Evolutionary conservation across 164 flowering plant species (phyloP).

Genomic region (Cinnamomum chago): DNA sequence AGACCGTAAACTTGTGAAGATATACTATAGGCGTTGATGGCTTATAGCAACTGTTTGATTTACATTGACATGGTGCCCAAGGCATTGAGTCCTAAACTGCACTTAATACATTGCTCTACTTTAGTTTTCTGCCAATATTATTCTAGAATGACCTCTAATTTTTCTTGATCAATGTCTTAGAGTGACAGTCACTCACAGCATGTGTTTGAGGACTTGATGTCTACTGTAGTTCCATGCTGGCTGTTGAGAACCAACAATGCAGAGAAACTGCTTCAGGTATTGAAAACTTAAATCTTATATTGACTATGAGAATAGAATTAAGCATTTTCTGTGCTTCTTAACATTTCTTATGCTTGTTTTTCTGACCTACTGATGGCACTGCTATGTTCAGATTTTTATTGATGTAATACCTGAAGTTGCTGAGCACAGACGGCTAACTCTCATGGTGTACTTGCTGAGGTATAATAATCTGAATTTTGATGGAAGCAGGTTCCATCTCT

Average conservation of each 20-base stretch:
- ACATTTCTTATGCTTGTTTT: not conserved
- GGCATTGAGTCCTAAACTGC: not conserved
- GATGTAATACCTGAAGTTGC: conserved; percentile 67
- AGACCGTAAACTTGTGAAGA: too few relatives aligned
- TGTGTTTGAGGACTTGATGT: conserved; percentile 74
- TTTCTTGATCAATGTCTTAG: conserved; percentile 26
- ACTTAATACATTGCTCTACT: not conserved
- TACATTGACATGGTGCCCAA: not conserved
- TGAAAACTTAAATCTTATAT: not conserved
- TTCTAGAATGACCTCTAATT: not conserved
- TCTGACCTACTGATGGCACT: not conserved
- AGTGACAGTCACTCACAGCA: conserved; percentile 60
- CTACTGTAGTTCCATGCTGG: conserved; percentile 81
- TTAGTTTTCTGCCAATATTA: not conserved
- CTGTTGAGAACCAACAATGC: conserved; percentile 38
- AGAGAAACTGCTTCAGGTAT: conserved; percentile 69
- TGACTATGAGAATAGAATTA: not conserved
- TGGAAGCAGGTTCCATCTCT: not conserved
- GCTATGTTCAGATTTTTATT: conserved; percentile 55
- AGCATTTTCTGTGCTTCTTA: not conserved
- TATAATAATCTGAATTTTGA: conserved; percentile 18
- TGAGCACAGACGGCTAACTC: conserved; percentile 61
- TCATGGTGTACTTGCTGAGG: conserved; percentile 63
- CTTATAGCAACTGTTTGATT: not conserved
- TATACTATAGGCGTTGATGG: too few relatives aligned